Evolutionary conservation across 306 rosid species (phyloP).

Genomic region (Canavalia ensiformis): DNA sequence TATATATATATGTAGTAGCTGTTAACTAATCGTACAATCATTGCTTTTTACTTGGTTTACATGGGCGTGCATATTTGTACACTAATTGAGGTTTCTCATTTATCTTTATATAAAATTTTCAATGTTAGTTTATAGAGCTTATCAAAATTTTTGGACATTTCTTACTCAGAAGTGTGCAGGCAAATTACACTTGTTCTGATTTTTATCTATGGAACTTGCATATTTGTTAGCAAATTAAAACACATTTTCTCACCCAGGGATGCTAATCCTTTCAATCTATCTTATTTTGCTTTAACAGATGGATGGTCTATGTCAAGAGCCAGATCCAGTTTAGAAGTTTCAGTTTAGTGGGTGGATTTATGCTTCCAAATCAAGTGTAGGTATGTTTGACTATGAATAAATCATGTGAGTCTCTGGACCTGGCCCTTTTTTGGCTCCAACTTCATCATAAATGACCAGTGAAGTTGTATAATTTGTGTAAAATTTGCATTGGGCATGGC

Average conservation of each 20-base stretch:
- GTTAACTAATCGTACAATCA: conserved; percentile 11
- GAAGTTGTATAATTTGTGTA: conserved; percentile 28
- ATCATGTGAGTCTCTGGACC: conserved; percentile 28
- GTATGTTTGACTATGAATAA: conserved; percentile 40
- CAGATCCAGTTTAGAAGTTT: conserved; percentile 41
- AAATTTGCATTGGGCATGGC: conserved; percentile 34
- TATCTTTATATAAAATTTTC: neutral
- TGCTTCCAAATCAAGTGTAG: conserved; percentile 40
- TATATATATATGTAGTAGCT: neutral
- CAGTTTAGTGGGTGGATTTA: conserved; percentile 30
- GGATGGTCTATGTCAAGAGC: conserved; percentile 41
- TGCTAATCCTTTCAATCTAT: conserved; percentile 37
- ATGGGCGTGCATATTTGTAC: neutral
- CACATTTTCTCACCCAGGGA: conserved; percentile 14
- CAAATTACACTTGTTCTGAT: neutral
- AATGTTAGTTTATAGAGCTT: conserved; percentile 14
- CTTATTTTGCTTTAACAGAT: conserved; percentile 39
- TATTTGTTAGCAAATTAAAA: conserved; percentile 7
- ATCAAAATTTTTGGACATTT: neutral
- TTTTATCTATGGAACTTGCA: conserved; percentile 1
- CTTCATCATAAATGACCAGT: conserved; percentile 27
- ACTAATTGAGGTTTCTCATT: conserved; percentile 1
- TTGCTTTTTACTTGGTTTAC: neutral
- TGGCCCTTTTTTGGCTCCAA: conserved; percentile 30
- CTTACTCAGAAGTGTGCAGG: neutral